These are phyloP conservation scores for Podila verticillata DNA, from an alignment of 192 early-diverging fungal genomes.

Conservation along the genomic window DNA sequence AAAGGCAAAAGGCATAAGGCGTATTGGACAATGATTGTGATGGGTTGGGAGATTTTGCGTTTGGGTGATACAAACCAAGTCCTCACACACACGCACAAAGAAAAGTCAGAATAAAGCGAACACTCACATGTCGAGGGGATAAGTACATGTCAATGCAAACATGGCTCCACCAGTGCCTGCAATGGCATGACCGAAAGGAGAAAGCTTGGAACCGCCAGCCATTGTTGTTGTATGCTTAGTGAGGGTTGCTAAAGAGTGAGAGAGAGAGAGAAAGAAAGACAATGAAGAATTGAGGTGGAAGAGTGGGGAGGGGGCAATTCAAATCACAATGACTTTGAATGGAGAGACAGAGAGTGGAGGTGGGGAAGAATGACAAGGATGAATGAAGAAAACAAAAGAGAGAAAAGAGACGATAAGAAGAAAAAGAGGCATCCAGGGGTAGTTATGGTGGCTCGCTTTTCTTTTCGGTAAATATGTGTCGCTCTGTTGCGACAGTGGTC, in stretches of 20 bases:
- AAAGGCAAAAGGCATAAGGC: too few species aligned
- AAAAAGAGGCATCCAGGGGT: not conserved
- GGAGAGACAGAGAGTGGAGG: not conserved
- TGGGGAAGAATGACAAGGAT: not conserved
- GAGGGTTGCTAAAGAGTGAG: slow-evolving; percentile 7
- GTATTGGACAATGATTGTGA: not conserved
- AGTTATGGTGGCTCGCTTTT: not conserved
- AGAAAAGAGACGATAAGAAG: not conserved
- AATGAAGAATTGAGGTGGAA: not conserved
- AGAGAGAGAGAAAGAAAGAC: not conserved
- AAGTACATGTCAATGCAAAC: slow-evolving; percentile 89
- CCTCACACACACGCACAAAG: too few species aligned
- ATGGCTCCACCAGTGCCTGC: slow-evolving; percentile 93
- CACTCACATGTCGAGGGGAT: slow-evolving; percentile 94
- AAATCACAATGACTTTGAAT: not conserved
- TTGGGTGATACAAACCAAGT: not conserved
- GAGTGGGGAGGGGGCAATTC: not conserved
- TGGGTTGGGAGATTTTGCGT: not conserved
- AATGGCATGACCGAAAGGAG: slow-evolving; percentile 91
- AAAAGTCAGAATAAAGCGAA: not conserved
- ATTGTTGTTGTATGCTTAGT: slow-evolving; percentile 8
- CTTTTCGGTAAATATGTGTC: slow-evolving; percentile 10
- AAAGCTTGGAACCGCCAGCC: slow-evolving; percentile 59
- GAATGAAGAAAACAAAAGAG: not conserved
- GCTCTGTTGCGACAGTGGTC: slow-evolving; percentile 28